Conservation (phyloP, 139 green algal genomes). For the Parachlorella kessleri region DNA sequence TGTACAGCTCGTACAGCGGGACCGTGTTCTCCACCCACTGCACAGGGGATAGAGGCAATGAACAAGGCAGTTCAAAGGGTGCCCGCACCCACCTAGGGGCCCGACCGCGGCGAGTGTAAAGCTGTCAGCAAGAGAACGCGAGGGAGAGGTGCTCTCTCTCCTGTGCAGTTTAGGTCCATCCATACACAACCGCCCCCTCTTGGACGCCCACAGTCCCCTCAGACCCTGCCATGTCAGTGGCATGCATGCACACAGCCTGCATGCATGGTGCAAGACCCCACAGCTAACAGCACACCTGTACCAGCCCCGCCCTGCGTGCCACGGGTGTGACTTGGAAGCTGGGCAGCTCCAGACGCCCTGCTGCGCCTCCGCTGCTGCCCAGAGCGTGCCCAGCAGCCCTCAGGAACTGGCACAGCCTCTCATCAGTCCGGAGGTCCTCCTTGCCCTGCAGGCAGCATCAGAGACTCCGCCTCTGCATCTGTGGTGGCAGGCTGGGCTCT, state of each 20-base stretch:
- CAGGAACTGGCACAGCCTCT: constrained; percentile 82
- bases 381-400: constrained; percentile 42
- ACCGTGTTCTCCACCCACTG: constrained; percentile 79
- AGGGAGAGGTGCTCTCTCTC: neutral
- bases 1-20: constrained; percentile 82
- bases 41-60: too few relatives aligned
- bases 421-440: constrained; percentile 89
- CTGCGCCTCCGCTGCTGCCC: neutral
- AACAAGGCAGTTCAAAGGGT: too few relatives aligned
- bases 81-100: too few relatives aligned
- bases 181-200: too few relatives aligned
- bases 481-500: too few relatives aligned
- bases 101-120: too few relatives aligned
- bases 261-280: neutral
- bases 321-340: constrained; percentile 84
- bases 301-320: constrained; percentile 69
- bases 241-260: neutral
- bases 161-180: too few relatives aligned
- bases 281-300: constrained; percentile 40
- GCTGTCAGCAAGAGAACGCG: neutral
- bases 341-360: neutral
- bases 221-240: too few relatives aligned
- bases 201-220: too few relatives aligned
- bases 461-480: too few relatives aligned
- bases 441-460: constrained; percentile 56